Evolutionary conservation across 2,329 filamentous ascomycete species (phyloP).

Genomic region (Ceratocystis huliohia): DNA sequence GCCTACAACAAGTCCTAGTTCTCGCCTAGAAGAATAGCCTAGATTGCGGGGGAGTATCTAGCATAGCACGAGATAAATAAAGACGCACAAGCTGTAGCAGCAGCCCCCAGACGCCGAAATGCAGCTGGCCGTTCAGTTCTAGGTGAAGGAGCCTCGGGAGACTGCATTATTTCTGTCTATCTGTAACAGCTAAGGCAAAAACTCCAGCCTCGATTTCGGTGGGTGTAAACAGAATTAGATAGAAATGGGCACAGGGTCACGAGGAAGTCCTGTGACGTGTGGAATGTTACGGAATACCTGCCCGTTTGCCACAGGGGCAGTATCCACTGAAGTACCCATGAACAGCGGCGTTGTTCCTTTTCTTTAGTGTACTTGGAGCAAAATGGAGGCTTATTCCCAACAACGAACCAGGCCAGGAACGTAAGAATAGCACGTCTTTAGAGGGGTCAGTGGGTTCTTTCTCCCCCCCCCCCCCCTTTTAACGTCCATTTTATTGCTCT

Average conservation of each 20-base stretch:
- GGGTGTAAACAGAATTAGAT: not conserved
- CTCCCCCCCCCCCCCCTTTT: not conserved
- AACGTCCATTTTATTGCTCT: not conserved
- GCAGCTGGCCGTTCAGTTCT: not conserved
- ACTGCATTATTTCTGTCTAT: not conserved
- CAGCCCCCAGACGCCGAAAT: not conserved
- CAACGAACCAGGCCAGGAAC: not conserved
- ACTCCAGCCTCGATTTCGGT: not conserved
- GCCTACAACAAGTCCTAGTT: not conserved
- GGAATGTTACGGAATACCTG: not conserved
- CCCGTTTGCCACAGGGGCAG: slow-evolving; percentile 11
- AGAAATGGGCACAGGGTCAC: slow-evolving; percentile 3
- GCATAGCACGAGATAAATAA: not conserved
- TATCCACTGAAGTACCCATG: not conserved
- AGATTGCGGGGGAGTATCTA: not conserved
- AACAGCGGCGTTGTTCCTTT: not conserved
- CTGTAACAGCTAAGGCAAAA: not conserved
- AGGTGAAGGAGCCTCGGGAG: not conserved
- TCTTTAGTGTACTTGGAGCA: not conserved
- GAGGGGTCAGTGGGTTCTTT: not conserved
- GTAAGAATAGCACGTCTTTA: not conserved
- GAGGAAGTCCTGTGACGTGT: not conserved
- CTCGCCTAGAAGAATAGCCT: not conserved
- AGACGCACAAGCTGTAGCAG: not conserved
- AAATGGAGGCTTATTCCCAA: not conserved